Conservation (phyloP, 208 protist genomes). For the Acanthamoeba lenticulata region DNA sequence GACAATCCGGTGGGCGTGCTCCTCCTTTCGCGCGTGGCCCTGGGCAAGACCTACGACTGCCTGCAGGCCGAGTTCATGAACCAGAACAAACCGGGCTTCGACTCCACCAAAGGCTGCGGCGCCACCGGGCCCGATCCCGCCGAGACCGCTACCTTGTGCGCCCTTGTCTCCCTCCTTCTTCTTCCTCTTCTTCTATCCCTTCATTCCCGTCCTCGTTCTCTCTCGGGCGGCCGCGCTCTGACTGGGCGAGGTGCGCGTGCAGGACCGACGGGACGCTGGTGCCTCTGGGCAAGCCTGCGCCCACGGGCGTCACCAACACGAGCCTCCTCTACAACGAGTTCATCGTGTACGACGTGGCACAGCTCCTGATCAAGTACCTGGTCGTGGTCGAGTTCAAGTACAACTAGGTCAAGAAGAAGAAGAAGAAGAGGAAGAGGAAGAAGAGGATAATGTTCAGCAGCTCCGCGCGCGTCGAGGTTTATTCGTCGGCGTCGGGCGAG, state of each 20-base stretch:
- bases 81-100: conserved; percentile 9
- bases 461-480: neutral
- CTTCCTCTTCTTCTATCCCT: too few relatives aligned
- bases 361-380: conserved; percentile 64
- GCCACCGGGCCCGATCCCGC: conserved; percentile 61
- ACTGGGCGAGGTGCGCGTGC: neutral
- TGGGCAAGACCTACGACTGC: conserved; percentile 73
- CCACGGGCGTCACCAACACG: neutral
- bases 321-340: conserved; percentile 81
- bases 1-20: conserved; percentile 61
- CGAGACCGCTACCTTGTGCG: neutral
- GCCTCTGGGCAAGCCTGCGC: conserved; percentile 68
- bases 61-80: conserved; percentile 74
- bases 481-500: neutral
- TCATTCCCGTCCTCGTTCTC: too few relatives aligned
- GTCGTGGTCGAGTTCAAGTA: conserved; percentile 59
- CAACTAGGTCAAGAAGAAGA: neutral
- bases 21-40: conserved; percentile 69
- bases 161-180: neutral
- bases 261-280: conserved; percentile 36
- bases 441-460: neutral
- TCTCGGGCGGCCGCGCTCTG: too few relatives aligned
- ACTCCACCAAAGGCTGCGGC: conserved; percentile 67
- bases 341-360: conserved; percentile 80
- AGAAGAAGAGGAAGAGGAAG: neutral